Evolutionary conservation across 805 yeast genomes (phyloP).

Genomic region (Hagleromyces aurorensis): DNA sequence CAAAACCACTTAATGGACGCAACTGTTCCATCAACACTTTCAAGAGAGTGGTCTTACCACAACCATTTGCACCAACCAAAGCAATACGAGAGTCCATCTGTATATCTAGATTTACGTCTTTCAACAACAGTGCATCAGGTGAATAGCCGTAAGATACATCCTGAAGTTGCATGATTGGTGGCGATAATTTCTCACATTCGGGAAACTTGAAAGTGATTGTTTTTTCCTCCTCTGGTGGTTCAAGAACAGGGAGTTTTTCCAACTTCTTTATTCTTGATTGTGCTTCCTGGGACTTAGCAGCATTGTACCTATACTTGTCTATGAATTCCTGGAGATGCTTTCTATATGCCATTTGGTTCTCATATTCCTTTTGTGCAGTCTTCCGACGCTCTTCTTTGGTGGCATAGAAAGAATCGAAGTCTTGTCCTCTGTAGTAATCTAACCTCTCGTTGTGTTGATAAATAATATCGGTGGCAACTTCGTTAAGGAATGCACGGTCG

Average conservation of each 20-base stretch:
- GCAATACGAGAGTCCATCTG: conserved; percentile 95
- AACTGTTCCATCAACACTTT: conserved; percentile 76
- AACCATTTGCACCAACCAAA: conserved; percentile 97
- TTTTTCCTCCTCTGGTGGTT: conserved; percentile 91
- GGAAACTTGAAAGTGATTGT: conserved; percentile 83
- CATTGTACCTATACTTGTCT: conserved; percentile 94
- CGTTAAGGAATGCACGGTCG: conserved; percentile 94
- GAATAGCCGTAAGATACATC: conserved; percentile 82
- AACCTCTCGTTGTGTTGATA: conserved; percentile 96
- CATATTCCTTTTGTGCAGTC: conserved; percentile 90
- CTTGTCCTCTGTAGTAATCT: conserved; percentile 90
- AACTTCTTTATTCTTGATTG: conserved; percentile 95
- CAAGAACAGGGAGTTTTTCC: conserved; percentile 87
- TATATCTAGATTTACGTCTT: conserved; percentile 78
- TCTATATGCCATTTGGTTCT: conserved; percentile 93
- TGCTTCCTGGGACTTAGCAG: conserved; percentile 96
- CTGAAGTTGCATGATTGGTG: conserved; percentile 85
- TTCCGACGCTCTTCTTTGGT: conserved; percentile 94
- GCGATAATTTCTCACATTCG: conserved; percentile 86
- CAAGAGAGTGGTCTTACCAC: conserved; percentile 94
- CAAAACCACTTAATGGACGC: conserved; percentile 68
- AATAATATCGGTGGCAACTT: conserved; percentile 96
- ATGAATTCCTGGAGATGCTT: conserved; percentile 89
- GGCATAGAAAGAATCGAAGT: conserved; percentile 86
- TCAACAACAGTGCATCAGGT: conserved; percentile 54